These are phyloP conservation scores for Lasiodiplodia citricola DNA, from an alignment of 2,329 filamentous ascomycete species.

Conservation along the genomic window DNA sequence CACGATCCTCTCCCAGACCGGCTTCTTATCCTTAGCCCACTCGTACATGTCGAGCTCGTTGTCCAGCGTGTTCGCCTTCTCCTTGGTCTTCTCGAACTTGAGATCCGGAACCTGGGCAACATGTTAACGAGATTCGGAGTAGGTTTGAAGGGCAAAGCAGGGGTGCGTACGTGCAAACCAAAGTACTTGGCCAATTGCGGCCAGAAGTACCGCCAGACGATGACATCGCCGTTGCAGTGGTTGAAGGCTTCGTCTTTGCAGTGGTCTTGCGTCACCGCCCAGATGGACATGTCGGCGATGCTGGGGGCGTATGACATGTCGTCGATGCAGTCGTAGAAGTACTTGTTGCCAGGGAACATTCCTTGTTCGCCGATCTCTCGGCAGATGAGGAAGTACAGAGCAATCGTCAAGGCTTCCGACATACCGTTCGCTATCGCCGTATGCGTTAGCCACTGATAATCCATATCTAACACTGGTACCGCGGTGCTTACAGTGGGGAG, in stretches of 20 bases:
- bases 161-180: neutral
- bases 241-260: slow-evolving; percentile 51
- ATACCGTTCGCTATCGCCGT: slow-evolving; percentile 38
- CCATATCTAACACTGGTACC: too few species aligned
- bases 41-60: slow-evolving; percentile 21
- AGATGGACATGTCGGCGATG: slow-evolving; percentile 48
- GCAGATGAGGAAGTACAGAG: slow-evolving; percentile 48
- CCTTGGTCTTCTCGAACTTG: slow-evolving; percentile 5
- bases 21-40: slow-evolving; percentile 11
- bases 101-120: neutral
- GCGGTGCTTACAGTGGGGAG: slow-evolving; percentile 1
- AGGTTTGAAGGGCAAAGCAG: too few species aligned
- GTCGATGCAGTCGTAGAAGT: slow-evolving; percentile 43
- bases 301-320: slow-evolving; percentile 41
- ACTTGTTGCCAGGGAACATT: slow-evolving; percentile 43
- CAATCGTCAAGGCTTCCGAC: slow-evolving; percentile 49
- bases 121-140: neutral
- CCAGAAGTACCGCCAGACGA: slow-evolving; percentile 19
- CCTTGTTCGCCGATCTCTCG: slow-evolving; percentile 43
- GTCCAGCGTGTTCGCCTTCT: neutral
- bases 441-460: neutral
- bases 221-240: slow-evolving; percentile 31
- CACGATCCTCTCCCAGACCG: slow-evolving; percentile 6
- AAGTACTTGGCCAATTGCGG: slow-evolving; percentile 1
- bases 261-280: slow-evolving; percentile 40